Conservation (phyloP, 768 basidiomycete species). For the Mycena haematopus region DNA sequence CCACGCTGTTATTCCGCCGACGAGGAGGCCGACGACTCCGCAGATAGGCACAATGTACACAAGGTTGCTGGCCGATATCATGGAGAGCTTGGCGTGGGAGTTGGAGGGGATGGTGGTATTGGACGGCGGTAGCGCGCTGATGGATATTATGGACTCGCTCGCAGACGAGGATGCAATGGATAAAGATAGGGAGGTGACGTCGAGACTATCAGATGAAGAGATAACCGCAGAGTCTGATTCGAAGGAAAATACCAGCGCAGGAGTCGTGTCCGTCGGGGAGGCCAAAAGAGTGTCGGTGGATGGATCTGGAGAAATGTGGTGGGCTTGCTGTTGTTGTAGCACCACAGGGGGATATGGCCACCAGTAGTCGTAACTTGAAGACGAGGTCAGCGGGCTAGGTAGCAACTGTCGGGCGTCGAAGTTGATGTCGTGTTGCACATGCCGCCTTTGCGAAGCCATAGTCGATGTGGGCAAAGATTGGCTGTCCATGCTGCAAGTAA, state of each 20-base stretch:
- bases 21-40: slow-evolving; percentile 38
- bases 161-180: slow-evolving; percentile 24
- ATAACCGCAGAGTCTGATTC: slow-evolving; percentile 11
- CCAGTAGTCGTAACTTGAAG: slow-evolving; percentile 43
- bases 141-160: slow-evolving; percentile 38
- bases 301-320: slow-evolving; percentile 9
- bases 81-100: slow-evolving; percentile 26
- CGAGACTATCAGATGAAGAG: slow-evolving; percentile 7
- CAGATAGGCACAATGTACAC: slow-evolving; percentile 41
- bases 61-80: slow-evolving; percentile 33
- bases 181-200: slow-evolving; percentile 16
- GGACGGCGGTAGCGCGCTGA: slow-evolving; percentile 40
- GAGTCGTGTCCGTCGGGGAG: slow-evolving; percentile 10
- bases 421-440: slow-evolving; percentile 21
- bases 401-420: slow-evolving; percentile 27
- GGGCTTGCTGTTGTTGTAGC: slow-evolving; percentile 31
- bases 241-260: slow-evolving; percentile 15
- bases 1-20: slow-evolving; percentile 43
- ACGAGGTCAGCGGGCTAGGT: slow-evolving; percentile 7
- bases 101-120: slow-evolving; percentile 25
- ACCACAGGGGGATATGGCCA: slow-evolving; percentile 45
- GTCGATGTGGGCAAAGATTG: slow-evolving; percentile 6
- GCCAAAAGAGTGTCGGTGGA: slow-evolving; percentile 9
- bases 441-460: not conserved
- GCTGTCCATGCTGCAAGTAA: slow-evolving; percentile 7